These are phyloP conservation scores for Cladorrhinum samala DNA, from an alignment of 495 filamentous ascomycete genomes.

Conservation along the genomic window DNA sequence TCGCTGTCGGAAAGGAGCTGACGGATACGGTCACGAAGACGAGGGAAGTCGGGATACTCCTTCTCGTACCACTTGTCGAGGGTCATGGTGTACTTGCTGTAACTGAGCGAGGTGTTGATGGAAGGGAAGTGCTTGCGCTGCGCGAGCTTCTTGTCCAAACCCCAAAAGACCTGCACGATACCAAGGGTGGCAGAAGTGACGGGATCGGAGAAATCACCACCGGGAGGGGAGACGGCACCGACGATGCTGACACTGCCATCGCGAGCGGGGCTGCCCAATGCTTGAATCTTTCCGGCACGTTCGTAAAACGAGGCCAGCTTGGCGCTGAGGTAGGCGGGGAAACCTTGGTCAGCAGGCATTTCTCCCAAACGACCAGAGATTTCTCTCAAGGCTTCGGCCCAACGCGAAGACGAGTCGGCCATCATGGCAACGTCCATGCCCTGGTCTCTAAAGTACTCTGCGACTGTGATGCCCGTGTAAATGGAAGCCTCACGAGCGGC, in stretches of 20 bases:
- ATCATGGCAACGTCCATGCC: slow-evolving; percentile 99
- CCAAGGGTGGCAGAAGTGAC: slow-evolving; percentile 90
- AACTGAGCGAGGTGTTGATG: slow-evolving; percentile 91
- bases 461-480: slow-evolving; percentile 96
- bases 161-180: slow-evolving; percentile 99
- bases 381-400: slow-evolving; percentile 98
- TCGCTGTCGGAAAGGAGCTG: slow-evolving; percentile 91
- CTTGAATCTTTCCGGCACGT: slow-evolving; percentile 80
- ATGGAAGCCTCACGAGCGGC: slow-evolving; percentile 98
- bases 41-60: slow-evolving; percentile 88
- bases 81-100: slow-evolving; percentile 89
- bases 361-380: slow-evolving; percentile 98
- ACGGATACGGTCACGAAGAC: slow-evolving; percentile 83
- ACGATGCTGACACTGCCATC: slow-evolving; percentile 94
- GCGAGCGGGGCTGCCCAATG: slow-evolving; percentile 82
- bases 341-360: slow-evolving; percentile 99
- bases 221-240: slow-evolving; percentile 92
- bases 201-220: slow-evolving; percentile 98
- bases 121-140: slow-evolving; percentile 99
- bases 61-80: slow-evolving; percentile 92
- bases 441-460: slow-evolving; percentile 98
- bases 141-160: slow-evolving; percentile 97
- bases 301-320: slow-evolving; percentile 99
- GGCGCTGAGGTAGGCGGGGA: slow-evolving; percentile 93
- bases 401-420: slow-evolving; percentile 97